Percentiles rank a stretch among this genome's conserved stretches.
These are phyloP conservation scores for Pseudogymnoascus sp. DNA, from an alignment of 2,329 filamentous ascomycete species.

Conservation along the genomic window DNA sequence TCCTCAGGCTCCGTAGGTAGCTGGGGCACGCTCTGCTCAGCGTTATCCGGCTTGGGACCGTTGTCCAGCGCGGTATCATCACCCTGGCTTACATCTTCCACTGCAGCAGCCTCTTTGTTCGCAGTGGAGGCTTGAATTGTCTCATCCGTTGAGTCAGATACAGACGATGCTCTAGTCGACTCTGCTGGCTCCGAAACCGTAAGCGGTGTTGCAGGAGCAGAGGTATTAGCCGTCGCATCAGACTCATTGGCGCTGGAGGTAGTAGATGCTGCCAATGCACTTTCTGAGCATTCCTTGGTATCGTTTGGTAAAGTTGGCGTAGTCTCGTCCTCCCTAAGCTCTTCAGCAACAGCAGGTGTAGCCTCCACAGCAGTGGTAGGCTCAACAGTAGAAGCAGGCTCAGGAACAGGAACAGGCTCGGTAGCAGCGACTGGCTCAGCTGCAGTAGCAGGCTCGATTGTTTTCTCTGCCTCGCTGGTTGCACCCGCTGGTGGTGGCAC, in stretches of 20 bases:
- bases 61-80: neutral
- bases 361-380: neutral
- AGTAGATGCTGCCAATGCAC: constrained; percentile 42
- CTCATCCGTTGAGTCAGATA: constrained; percentile 57
- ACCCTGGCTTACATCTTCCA: neutral
- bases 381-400: neutral
- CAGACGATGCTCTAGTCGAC: constrained; percentile 56
- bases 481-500: neutral
- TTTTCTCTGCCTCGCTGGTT: neutral
- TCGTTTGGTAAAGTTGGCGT: constrained; percentile 22
- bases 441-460: neutral
- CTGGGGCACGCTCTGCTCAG: neutral
- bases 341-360: neutral
- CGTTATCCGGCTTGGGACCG: neutral
- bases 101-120: constrained; percentile 8
- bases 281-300: constrained; percentile 47
- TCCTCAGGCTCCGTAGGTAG: neutral
- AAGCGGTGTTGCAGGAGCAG: constrained; percentile 49
- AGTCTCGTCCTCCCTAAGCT: constrained; percentile 21
- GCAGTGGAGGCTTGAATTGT: constrained; percentile 37
- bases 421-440: neutral
- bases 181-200: constrained; percentile 48
- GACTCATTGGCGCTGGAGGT: constrained; percentile 30
- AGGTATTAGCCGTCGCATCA: constrained; percentile 42
- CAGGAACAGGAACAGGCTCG: neutral